phyloP scores from a whole-genome alignment of 345 rosid genomes.

The Balakata baccata region DNA sequence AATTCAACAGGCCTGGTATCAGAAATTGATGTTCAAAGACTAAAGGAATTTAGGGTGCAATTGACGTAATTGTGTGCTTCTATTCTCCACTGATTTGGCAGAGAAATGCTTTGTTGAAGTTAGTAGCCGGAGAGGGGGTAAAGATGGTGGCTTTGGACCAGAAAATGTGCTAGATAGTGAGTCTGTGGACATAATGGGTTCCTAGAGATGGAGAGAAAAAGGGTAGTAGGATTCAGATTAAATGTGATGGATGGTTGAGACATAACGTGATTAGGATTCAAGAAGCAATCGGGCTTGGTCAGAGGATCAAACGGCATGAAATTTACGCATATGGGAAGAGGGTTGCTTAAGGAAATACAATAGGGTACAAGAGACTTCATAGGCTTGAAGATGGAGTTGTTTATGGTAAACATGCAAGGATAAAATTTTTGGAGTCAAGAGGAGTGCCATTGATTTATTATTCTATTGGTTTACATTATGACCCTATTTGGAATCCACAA shows the following conservation, averaged over 20 bases:
- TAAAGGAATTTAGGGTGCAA: slow-evolving; percentile 45
- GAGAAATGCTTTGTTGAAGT: slow-evolving; percentile 34
- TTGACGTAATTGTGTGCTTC: no score
- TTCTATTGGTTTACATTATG: slow-evolving; percentile 62
- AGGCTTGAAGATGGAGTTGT: slow-evolving; percentile 37
- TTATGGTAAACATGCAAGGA: slow-evolving; percentile 39
- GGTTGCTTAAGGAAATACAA: slow-evolving; percentile 52
- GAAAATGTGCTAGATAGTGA: slow-evolving; percentile 55
- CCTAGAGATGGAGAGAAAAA: slow-evolving; percentile 29
- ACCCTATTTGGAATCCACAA: slow-evolving; percentile 47
- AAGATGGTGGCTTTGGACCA: slow-evolving; percentile 49
- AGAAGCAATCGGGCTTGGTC: slow-evolving; percentile 71
- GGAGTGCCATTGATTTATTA: slow-evolving; percentile 61
- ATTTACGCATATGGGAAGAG: slow-evolving; percentile 49
- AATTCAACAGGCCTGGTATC: slow-evolving; percentile 63
- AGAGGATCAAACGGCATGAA: slow-evolving; percentile 52
- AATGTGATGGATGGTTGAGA: slow-evolving; percentile 27
- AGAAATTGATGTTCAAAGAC: slow-evolving; percentile 37
- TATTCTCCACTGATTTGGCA: slow-evolving; percentile 51
- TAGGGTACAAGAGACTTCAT: slow-evolving; percentile 63
- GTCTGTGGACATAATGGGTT: slow-evolving; percentile 69
- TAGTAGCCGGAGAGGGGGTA: slow-evolving; percentile 61
- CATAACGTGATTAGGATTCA: slow-evolving; percentile 66
- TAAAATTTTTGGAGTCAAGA: slow-evolving; percentile 40
- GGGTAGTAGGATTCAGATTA: slow-evolving; percentile 49